Base-by-base conservation (phyloP, 2,329 filamentous ascomycete genomes). In the Cordyceps militaris region DNA sequence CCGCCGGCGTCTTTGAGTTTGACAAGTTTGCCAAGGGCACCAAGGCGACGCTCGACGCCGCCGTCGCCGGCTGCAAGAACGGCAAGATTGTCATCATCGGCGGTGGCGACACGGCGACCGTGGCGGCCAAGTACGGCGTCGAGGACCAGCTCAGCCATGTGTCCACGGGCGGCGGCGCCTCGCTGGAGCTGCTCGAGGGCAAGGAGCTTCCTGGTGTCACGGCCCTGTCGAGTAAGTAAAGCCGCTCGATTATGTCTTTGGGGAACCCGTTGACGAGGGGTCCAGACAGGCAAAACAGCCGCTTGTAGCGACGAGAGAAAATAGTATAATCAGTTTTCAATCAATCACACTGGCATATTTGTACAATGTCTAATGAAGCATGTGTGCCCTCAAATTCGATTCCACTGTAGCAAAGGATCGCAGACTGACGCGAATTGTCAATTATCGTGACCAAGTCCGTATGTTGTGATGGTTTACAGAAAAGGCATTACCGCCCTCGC, bases 121-220 rank as follows among this genome's bases (percentile, higher is more conserved):
- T 97, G 49, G 94, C 94, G 56, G 93, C 92, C 74, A 97, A 99
- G 82, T 99, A 96, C 74, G 87, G 87, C 57, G 93, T 90, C 62
- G 94, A 99, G 82, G 86, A 90, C 76, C 95, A 97, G 85, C 83
- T 97, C 70, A 97, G 91, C 80, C 94, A 99, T 79, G 94, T 99
- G 63, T 96, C 91, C 52, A 99, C 94, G 32, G 94, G 94, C 66
- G 94, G 94, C 70, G 94, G 94, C 77, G 94, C 94, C 65, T 93
- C 88, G 67, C 81, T 99, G 70, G 94, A 99, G 82, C 80, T 99
- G 68, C 85, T 99, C 62, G 94, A 99, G 84, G 94, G 94, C 76
- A 99, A 99, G 84, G 93, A 91, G 64, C 82, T 99, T 70, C 94
- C 94, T 58, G 94, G 94, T 80, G 92, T 99, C 63, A 80, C 83